Base-by-base conservation (phyloP, 495 filamentous ascomycete genomes). In the Penicillium malachiteum region DNA sequence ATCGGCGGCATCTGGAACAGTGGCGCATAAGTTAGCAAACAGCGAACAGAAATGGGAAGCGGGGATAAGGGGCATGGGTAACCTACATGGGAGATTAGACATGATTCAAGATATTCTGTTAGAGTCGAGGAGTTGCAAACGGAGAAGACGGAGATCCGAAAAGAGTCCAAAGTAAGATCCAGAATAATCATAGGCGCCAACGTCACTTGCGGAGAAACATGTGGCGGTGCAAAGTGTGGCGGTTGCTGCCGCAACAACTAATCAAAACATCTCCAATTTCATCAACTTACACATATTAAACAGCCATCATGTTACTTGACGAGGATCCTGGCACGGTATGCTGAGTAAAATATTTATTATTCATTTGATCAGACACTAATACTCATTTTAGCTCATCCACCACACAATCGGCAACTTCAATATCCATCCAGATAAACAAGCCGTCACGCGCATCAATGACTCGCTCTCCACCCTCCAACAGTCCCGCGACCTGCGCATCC, bases 351-450 rank as follows among this genome's bases (percentile, higher is more conserved):
- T 1, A 26, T 2, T 4, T 71, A 43, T 14, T 55, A 32, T 18
- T 38, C 40, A 41, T 46, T 47, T 13, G 34, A n/a, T 49, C 39
- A 33, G 51, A 37, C 5, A 33, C 37, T n/a, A 13, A n/a, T 30
- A 41, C 5, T 48, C 31, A 40, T 38, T 14, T 12, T 65, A 94
- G 89, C 87, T 97, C 65, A 96, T 97, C 71, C 79, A 86, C 70
- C 86, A 93, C 73, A 95, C 91, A 17, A 86, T 93, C 70, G 79
- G 83, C 49, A 96, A 97, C 79, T 98, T 98, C 83, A 93, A 96
- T 76, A 96, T 91, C 68, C 76, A 83, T 41, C 87, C 89, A 3
- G 94, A 98, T 78, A 92, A 88, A 62, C 77, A 85, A 70, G 87
- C 88, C 63, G 84, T 97, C 45, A 78, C 87, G n/a, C 90, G 93